These are phyloP conservation scores for Herpotrichia juniperi DNA, from an alignment of 2,329 filamentous ascomycete genomes.

Conservation along the genomic window DNA sequence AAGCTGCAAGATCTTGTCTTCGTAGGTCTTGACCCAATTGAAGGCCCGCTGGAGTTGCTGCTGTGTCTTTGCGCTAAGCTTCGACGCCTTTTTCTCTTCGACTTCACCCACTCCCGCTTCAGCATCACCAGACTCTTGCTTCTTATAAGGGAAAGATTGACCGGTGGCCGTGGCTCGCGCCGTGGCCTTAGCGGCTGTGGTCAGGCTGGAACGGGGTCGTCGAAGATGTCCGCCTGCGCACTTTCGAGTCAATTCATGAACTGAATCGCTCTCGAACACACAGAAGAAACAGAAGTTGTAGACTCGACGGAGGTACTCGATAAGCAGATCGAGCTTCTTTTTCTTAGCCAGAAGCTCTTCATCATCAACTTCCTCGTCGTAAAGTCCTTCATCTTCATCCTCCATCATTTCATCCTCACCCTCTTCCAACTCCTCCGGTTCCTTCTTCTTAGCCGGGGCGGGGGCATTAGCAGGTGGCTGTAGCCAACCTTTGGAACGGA, in stretches of 20 bases:
- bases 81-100: conserved; percentile 73
- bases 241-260: conserved; percentile 94
- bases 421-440: conserved; percentile 71
- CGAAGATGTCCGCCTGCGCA: conserved; percentile 97
- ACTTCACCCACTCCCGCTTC: conserved; percentile 68
- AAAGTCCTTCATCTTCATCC: conserved; percentile 68
- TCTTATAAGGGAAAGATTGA: conserved; percentile 83
- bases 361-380: conserved; percentile 83
- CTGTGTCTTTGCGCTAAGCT: conserved; percentile 76
- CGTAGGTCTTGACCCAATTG: conserved; percentile 99
- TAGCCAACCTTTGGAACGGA: conserved; percentile 77
- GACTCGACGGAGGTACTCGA: conserved; percentile 94
- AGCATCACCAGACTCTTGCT: conserved; percentile 70
- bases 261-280: conserved; percentile 96
- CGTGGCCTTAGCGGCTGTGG: conserved; percentile 80
- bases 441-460: conserved; percentile 64
- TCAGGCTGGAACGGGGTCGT: conserved; percentile 84
- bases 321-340: conserved; percentile 93
- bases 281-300: conserved; percentile 99
- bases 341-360: conserved; percentile 90
- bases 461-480: conserved; percentile 66
- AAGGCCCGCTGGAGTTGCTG: conserved; percentile 93
- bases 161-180: conserved; percentile 84
- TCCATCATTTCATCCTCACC: conserved; percentile 69
- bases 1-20: conserved; percentile 93